Evolutionary conservation across 176 grass and related monocot genomes (phyloP), one percentile per base, ranked within the genome.

Genomic region (Musa beccarii): DNA sequence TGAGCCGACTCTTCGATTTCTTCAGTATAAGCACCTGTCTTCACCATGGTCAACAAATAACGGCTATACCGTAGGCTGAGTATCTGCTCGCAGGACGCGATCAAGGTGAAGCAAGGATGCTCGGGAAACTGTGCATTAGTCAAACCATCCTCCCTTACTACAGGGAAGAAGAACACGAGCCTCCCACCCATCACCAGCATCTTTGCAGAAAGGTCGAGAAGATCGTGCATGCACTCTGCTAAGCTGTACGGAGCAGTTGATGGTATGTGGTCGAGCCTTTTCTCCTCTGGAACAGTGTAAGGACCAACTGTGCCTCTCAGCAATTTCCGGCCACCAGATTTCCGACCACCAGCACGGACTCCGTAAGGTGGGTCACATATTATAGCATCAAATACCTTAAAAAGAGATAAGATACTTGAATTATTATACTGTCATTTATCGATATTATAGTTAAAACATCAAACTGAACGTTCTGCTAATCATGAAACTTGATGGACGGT

Each of bases 301-400:
- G 94, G 88, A 62, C 75, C 75, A 55, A 93, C 79, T 29, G 63
- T 22, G 8, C 94, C 94, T 83, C 91, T 98, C 11, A 93, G 52
- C 19, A 93, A 74, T 82, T 98, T 93, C 55, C 90, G 66, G 15
- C 94, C 94, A 54, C 94, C 94, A 0, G 94, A 93, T 61, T 98
- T 98, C 14, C 88, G 88, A 53, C 94, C 94, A 54, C 94, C 94
- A 75, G 90, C 94, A 28, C 94, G 90, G 10, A 98, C 94, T 25
- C 94, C 94, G 76, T 98, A 98, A 59, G 94, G 94, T 49, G 94
- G 94, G 51, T 98, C 94, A 69, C 94, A 93, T 28, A 98, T 89
- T 63, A 98, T 93, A 15, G 90, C 90, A 81, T 93, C 90, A 7
- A 93, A 91, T 63, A 98, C 75, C 94, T 98, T 85, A 17, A 75